These are phyloP conservation scores for Pulveroboletus sp. DNA, from an alignment of 768 basidiomycete genomes.

Conservation along the genomic window DNA sequence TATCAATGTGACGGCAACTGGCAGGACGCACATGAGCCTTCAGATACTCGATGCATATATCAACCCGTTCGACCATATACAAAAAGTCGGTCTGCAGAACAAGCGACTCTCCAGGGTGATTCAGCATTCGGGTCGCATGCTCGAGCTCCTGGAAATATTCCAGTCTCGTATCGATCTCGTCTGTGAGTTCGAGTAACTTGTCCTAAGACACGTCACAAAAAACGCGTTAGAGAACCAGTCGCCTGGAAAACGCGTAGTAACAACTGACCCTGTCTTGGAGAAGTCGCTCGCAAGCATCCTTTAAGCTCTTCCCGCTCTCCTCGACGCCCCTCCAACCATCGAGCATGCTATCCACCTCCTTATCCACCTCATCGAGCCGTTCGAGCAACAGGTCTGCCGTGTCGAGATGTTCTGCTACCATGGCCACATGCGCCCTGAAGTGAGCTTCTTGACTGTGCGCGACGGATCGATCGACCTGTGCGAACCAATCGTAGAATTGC, in stretches of 20 bases:
- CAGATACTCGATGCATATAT: conserved; percentile 90
- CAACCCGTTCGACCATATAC: conserved; percentile 94
- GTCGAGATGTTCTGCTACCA: conserved; percentile 68
- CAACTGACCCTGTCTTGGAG: conserved; percentile 80
- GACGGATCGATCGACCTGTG: conserved; percentile 82
- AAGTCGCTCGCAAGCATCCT: conserved; percentile 86
- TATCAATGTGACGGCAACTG: neutral
- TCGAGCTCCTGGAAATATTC: conserved; percentile 97
- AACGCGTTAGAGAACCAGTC: neutral
- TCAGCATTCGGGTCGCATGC: conserved; percentile 87
- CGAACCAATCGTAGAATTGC: conserved; percentile 97
- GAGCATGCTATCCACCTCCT: conserved; percentile 75
- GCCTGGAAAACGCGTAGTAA: neutral
- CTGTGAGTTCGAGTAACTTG: conserved; percentile 67
- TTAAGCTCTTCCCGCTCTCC: conserved; percentile 85
- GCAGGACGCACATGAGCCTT: conserved; percentile 66
- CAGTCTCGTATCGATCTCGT: conserved; percentile 75
- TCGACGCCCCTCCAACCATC: conserved; percentile 85
- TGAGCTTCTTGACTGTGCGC: conserved; percentile 92
- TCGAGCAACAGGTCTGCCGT: conserved; percentile 75
- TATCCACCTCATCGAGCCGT: conserved; percentile 68
- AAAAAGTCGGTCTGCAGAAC: conserved; percentile 90
- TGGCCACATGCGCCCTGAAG: conserved; percentile 80
- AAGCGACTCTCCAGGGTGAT: conserved; percentile 87
- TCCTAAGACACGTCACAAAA: conserved; percentile 48